Evolutionary conservation across 108 stramenopile species (phyloP).

Genomic region (Nitzschia putrida): DNA sequence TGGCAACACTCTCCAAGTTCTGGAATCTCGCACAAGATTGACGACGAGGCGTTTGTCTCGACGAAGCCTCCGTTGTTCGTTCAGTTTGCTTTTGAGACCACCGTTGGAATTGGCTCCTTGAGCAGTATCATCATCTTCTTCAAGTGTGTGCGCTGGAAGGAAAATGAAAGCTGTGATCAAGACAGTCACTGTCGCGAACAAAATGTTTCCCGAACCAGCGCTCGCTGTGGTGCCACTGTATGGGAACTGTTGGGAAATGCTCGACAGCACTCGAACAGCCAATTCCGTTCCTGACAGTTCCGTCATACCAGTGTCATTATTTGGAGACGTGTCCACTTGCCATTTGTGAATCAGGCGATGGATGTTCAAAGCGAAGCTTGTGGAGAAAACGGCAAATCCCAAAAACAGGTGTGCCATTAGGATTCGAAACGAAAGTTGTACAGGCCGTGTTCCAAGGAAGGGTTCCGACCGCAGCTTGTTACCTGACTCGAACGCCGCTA

Average conservation of each 20-base stretch:
- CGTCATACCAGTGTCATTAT: neutral
- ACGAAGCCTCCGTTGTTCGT: constrained; percentile 38
- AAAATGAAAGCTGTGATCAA: constrained; percentile 76
- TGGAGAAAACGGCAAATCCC: constrained; percentile 31
- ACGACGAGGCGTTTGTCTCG: constrained; percentile 75
- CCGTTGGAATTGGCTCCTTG: neutral
- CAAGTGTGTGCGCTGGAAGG: constrained; percentile 54
- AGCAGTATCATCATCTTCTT: constrained; percentile 41
- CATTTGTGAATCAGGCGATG: constrained; percentile 26
- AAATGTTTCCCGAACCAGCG: constrained; percentile 69
- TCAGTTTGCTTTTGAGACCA: constrained; percentile 35
- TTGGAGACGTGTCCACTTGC: constrained; percentile 1
- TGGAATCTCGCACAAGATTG: constrained; percentile 26
- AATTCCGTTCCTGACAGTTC: constrained; percentile 4
- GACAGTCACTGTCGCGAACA: constrained; percentile 67
- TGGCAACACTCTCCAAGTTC: constrained; percentile 68
- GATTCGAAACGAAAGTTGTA: constrained; percentile 78
- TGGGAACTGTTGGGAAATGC: constrained; percentile 45
- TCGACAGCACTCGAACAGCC: constrained; percentile 8
- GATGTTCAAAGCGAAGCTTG: constrained; percentile 32
- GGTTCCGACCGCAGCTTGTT: constrained; percentile 58
- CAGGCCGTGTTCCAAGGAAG: constrained; percentile 78
- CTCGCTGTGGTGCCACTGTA: constrained; percentile 64
- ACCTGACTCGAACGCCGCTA: constrained; percentile 59
- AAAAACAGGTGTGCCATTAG: constrained; percentile 41